These are phyloP conservation scores for Bjerkandera adusta DNA, from an alignment of 1,284 basidiomycete genomes.

Conservation along the genomic window DNA sequence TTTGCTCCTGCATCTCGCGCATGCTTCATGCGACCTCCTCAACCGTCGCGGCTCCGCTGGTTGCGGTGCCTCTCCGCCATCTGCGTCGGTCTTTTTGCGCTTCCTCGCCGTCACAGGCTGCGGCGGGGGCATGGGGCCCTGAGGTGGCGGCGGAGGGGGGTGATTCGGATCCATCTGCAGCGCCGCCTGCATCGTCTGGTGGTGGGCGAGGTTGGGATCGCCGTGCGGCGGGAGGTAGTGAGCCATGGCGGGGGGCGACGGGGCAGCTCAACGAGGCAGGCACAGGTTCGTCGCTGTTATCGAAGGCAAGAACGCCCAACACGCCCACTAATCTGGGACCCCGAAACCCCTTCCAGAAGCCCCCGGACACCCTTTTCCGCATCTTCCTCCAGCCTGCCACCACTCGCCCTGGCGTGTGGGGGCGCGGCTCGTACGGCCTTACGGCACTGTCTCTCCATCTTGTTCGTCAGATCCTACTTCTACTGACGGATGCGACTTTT, in stretches of 20 bases:
- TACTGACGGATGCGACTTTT: no score
- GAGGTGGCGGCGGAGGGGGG: slow-evolving; percentile 39
- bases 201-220: slow-evolving; percentile 37
- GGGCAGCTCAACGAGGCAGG: slow-evolving; percentile 15
- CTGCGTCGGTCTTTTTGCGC: slow-evolving; percentile 55
- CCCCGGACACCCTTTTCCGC: slow-evolving; percentile 9
- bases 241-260: slow-evolving; percentile 35
- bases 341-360: slow-evolving; percentile 2
- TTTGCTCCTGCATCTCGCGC: slow-evolving; percentile 85
- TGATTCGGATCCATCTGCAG: slow-evolving; percentile 65
- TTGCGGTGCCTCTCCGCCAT: slow-evolving; percentile 48
- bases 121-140: slow-evolving; percentile 30
- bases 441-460: no score
- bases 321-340: slow-evolving; percentile 14
- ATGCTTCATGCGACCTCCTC: slow-evolving; percentile 83
- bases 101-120: slow-evolving; percentile 37
- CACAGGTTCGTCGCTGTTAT: slow-evolving; percentile 16
- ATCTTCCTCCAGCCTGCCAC: not conserved
- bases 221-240: slow-evolving; percentile 45
- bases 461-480: no score
- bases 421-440: no score
- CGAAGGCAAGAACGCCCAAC: slow-evolving; percentile 17
- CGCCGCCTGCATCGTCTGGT: slow-evolving; percentile 53
- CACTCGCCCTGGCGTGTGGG: not conserved
- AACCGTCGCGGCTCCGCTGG: slow-evolving; percentile 72